Evolutionary conservation across 108 stramenopile genomes (phyloP).

Genomic region (Nitzschia inconspicua): DNA sequence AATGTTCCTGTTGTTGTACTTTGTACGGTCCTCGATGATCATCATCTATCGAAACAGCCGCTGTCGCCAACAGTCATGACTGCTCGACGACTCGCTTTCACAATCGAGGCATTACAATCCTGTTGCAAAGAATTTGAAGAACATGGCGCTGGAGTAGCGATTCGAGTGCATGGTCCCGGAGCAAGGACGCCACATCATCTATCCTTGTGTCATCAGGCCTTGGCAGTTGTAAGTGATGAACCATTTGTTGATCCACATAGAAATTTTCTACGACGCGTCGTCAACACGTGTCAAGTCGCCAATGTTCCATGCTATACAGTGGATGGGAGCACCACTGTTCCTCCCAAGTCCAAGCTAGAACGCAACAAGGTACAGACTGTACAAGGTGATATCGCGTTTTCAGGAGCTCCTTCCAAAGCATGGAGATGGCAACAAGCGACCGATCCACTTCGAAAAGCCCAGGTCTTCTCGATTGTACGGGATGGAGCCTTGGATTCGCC

Average conservation of each 20-base stretch:
- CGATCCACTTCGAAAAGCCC: slow-evolving; percentile 21
- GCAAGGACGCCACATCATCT: slow-evolving; percentile 52
- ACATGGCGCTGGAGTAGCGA: slow-evolving; percentile 50
- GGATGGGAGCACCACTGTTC: slow-evolving; percentile 64
- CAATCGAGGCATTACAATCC: slow-evolving; percentile 44
- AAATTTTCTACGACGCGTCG: slow-evolving; percentile 24
- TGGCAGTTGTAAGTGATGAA: slow-evolving; percentile 56
- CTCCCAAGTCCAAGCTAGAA: slow-evolving; percentile 24
- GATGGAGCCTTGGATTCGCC: slow-evolving; percentile 53
- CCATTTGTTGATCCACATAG: slow-evolving; percentile 63
- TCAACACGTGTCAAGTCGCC: slow-evolving; percentile 17
- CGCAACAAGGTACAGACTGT: slow-evolving; percentile 9
- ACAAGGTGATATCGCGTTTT: slow-evolving; percentile 13
- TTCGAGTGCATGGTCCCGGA: slow-evolving; percentile 45
- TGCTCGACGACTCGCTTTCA: slow-evolving; percentile 51
- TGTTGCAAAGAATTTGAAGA: slow-evolving; percentile 27
- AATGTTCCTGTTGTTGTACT: slow-evolving; percentile 42
- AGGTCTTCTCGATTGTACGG: slow-evolving; percentile 34
- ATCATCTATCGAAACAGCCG: slow-evolving; percentile 9
- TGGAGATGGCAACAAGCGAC: slow-evolving; percentile 57
- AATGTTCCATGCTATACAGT: slow-evolving; percentile 43
- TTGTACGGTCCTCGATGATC: slow-evolving; percentile 45
- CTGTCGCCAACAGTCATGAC: slow-evolving; percentile 31
- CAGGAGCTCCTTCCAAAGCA: slow-evolving; percentile 49
- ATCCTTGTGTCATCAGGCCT: slow-evolving; percentile 34